These are phyloP conservation scores for Colletotrichum tanaceti DNA, from an alignment of 2,329 filamentous ascomycete genomes.

Conservation along the genomic window DNA sequence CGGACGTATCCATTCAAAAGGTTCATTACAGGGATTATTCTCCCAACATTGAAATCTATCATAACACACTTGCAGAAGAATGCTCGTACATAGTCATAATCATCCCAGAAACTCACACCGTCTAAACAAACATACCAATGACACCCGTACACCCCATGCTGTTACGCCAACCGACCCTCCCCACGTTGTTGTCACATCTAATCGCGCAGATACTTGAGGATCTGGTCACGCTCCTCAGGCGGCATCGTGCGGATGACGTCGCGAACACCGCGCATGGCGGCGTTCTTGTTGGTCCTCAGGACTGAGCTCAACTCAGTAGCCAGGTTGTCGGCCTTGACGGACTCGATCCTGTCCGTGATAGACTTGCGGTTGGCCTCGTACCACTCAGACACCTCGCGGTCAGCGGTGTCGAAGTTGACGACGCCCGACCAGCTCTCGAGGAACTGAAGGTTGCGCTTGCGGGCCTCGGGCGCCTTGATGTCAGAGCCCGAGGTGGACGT, in stretches of 20 bases:
- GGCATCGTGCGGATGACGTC: conserved; percentile 89
- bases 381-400: conserved; percentile 89
- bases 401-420: conserved; percentile 79
- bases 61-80: conserved; percentile 31
- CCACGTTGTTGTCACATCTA: conserved; percentile 42
- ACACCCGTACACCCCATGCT: conserved; percentile 20
- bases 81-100: conserved; percentile 39
- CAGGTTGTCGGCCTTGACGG: conserved; percentile 79
- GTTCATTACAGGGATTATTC: conserved; percentile 20
- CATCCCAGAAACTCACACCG: conserved; percentile 24
- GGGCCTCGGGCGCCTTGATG: conserved; percentile 62
- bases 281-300: conserved; percentile 65
- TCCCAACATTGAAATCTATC: conserved; percentile 34
- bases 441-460: conserved; percentile 76
- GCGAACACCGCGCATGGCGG: conserved; percentile 85
- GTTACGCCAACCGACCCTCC: conserved; percentile 10
- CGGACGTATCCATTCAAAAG: no score
- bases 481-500: conserved; percentile 52
- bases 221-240: conserved; percentile 86
- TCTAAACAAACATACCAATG: conserved; percentile 10
- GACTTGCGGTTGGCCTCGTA: conserved; percentile 93
- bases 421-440: conserved; percentile 87
- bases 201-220: conserved; percentile 71
- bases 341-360: conserved; percentile 86
- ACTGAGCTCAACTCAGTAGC: conserved; percentile 59